Base-by-base conservation (phyloP, 306 rosid species). In the Fragaria vesca region DNA sequence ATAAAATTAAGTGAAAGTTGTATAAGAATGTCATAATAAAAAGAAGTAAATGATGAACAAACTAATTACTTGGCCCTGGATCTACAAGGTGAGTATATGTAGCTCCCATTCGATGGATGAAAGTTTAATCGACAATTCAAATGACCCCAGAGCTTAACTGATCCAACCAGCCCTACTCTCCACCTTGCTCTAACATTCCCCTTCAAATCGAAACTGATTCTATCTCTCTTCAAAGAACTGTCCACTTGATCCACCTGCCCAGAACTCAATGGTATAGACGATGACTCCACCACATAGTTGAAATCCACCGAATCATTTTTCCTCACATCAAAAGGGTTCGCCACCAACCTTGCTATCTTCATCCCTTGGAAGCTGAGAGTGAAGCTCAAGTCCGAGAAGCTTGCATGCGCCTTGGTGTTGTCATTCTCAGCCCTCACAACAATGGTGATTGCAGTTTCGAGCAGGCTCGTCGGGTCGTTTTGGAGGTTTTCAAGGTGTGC, bases 381-480 rank as follows among this genome's bases (percentile, higher is more conserved):
- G 77, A 92, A 88, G 12, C 65, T 69, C 0, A 88, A 79, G 20
- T 89, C 88, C 3, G 92, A 87, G 73, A 91, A 95, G 0, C 89
- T 85, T 1, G 98, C 89, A 30, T 92, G 97, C 0, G 96, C 98
- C 74, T 74, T 86, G 2, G 80, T 73, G 71, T 95, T 95, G 4
- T 90, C 97, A 38, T 95, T 95, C 72, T 91, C 89, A 0, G 97
- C 97, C 76, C 74, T 67, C 10, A 95, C 79, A 1, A 38, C 1
- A 20, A 95, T 80, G 30, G 32, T 76, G 34, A 95, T 26, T 34
- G 88, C 88, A 17, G 89, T 78, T 26, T 91, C 90, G 0, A 95
- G 87, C 16, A 85, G 76, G 0, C 97, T 93, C 0, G 91, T 80
- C 8, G 72, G 78, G 45, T 87, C 87, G 60, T 82, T 72, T 2